A percentile compares a stretch with the other conserved stretches of the same genome.
These are phyloP conservation scores for Nakazawaea ernobii DNA, from an alignment of 805 yeast genomes.

Conservation along the genomic window DNA sequence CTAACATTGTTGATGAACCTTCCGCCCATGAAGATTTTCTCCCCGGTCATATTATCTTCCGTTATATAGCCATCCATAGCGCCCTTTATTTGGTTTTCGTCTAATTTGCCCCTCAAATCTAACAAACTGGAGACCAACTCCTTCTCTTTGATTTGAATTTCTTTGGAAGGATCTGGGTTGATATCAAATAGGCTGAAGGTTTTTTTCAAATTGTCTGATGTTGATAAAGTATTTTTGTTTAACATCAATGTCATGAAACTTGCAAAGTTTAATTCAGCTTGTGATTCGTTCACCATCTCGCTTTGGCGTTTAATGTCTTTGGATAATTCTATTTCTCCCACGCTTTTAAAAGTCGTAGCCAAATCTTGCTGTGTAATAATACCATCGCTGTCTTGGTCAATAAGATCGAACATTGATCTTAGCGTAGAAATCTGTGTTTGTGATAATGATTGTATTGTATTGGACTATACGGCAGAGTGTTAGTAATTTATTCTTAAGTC, in stretches of 20 bases:
- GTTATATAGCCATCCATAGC: conserved; percentile 52
- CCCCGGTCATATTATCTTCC: conserved; percentile 50
- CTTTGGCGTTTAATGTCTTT: conserved; percentile 33
- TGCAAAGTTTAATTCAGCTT: conserved; percentile 50
- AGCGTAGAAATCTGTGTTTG: conserved; percentile 51
- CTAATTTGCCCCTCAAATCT: conserved; percentile 25
- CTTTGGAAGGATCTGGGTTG: conserved; percentile 20
- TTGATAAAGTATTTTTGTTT: conserved; percentile 43
- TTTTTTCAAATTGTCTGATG: conserved; percentile 42
- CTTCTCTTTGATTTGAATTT: conserved; percentile 39
- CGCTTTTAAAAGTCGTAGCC: conserved; percentile 41
- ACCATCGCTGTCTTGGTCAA: conserved; percentile 82
- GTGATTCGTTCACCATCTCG: conserved; percentile 38
- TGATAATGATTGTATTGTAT: conserved; percentile 6
- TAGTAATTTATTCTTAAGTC: too few relatives aligned
- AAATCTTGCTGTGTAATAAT: conserved; percentile 51
- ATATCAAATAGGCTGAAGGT: conserved; percentile 54
- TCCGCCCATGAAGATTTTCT: conserved; percentile 51
- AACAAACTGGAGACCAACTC: conserved; percentile 45
- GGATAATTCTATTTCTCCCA: conserved; percentile 36
- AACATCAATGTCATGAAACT: conserved; percentile 62
- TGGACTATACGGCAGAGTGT: background rate
- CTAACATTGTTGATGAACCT: conserved; percentile 54
- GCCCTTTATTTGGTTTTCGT: conserved; percentile 39
- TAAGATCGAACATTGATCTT: conserved; percentile 69